Evolutionary conservation across 1,139 yeast genomes (phyloP).

Genomic region (Zygoascus meyerae): DNA sequence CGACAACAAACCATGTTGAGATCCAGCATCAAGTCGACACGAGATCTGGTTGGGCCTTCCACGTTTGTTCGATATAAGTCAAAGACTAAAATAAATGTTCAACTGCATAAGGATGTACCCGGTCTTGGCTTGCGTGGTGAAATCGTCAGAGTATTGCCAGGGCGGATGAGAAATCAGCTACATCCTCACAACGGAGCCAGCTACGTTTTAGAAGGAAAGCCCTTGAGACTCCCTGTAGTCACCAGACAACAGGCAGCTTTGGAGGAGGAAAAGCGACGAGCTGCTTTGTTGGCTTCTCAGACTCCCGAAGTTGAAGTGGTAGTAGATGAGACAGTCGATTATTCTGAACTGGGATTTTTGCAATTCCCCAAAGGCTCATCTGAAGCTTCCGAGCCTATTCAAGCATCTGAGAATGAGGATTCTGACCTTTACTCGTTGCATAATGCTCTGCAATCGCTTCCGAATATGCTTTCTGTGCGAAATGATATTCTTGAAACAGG

Average conservation of each 20-base stretch:
- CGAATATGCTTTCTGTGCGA: slow-evolving; percentile 19
- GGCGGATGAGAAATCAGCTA: slow-evolving; percentile 73
- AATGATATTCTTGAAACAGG: slow-evolving; percentile 18
- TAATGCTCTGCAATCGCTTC: slow-evolving; percentile 22
- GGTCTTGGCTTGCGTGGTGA: slow-evolving; percentile 62
- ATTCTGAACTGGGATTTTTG: slow-evolving; percentile 11
- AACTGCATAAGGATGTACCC: slow-evolving; percentile 61
- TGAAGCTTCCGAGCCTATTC: slow-evolving; percentile 12
- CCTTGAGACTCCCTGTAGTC: slow-evolving; percentile 54
- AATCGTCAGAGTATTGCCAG: slow-evolving; percentile 69
- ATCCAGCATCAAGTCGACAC: not conserved
- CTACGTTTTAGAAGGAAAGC: slow-evolving; percentile 49
- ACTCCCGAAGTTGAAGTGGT: slow-evolving; percentile 4
- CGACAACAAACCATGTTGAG: slow-evolving; percentile 4
- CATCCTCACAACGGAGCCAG: slow-evolving; percentile 70
- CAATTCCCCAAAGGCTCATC: slow-evolving; percentile 12
- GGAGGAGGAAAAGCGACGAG: slow-evolving; percentile 13
- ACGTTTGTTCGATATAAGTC: slow-evolving; percentile 29
- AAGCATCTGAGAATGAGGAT: slow-evolving; percentile 8
- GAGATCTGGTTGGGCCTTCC: not conserved
- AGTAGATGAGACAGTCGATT: slow-evolving; percentile 7
- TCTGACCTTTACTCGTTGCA: slow-evolving; percentile 17
- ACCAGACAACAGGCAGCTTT: slow-evolving; percentile 9
- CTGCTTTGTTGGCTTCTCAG: slow-evolving; percentile 10
- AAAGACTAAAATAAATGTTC: slow-evolving; percentile 51